Base-by-base conservation (phyloP, 1,139 yeast species). In the Pichia sp. region DNA sequence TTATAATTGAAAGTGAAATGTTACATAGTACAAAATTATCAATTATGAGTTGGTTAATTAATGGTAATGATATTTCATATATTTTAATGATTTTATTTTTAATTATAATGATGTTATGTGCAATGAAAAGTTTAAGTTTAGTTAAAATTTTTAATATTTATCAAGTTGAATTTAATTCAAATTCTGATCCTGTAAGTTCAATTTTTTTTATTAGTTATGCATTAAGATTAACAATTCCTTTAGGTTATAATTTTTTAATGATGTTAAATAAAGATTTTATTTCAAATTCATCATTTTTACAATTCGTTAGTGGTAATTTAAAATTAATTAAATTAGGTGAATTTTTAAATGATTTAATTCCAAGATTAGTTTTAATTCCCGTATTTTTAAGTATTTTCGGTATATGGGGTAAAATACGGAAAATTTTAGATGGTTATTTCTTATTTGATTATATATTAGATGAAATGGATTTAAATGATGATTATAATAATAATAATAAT, bases 151-250 rank as follows among this genome's bases (percentile, higher is more conserved):
- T 87, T 70, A 82, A 83, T 59, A 73, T 82, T 63, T 87, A 86
- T 59, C 90, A 85, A 51, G 69, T 87, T 52, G 90, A 85, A 31
- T 75, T 71, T 31, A 70, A 71, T 45, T 63, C 67, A 45, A 75
- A 80, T 45, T 81, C 92, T 0, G 92, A 84, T 57, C 83, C 87
- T 0, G 83, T 85, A 1, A 80, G 87, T 29, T 73, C 84, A 31
- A 71, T 87, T 39, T 87, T 86, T 61, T 87, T 84, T 62, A 80
- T 90, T 26, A 83, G 86, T 57, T 87, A 87, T 57, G 80, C 86
- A 30, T 86, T 92, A 44, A 78, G 96, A 52, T 68, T 87, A 59
- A 84, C 95, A 0, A 81, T 87, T 12, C 96, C 96, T 4, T 69
- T 87, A 52, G 78, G 87, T 31, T 87, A 84, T 65, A 87, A 87